Evolutionary conservation across 2,329 filamentous ascomycete genomes (phyloP).

Genomic region (Venturiaceae sp.): DNA sequence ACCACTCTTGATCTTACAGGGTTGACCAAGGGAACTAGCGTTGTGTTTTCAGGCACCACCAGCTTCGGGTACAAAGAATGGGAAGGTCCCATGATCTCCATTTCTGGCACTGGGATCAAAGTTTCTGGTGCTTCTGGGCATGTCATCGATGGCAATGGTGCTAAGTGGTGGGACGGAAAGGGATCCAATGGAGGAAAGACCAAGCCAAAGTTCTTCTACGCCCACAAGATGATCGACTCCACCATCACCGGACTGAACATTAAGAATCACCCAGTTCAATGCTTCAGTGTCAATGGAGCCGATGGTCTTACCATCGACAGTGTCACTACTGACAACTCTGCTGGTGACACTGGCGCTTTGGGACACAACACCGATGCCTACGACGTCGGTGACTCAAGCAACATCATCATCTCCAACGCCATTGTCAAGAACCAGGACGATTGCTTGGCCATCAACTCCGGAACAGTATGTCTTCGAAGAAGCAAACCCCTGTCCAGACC

Average conservation of each 20-base stretch:
- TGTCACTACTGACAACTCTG: slow-evolving; percentile 49
- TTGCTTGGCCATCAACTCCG: slow-evolving; percentile 49
- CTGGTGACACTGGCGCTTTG: slow-evolving; percentile 22
- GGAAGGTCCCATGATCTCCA: slow-evolving; percentile 5
- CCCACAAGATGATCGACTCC: background rate
- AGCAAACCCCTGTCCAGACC: background rate
- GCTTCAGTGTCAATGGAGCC: slow-evolving; percentile 37
- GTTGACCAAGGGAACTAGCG: slow-evolving; percentile 22
- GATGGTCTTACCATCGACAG: slow-evolving; percentile 34
- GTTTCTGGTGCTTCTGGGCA: slow-evolving; percentile 43
- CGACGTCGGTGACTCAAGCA: slow-evolving; percentile 40
- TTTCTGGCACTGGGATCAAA: slow-evolving; percentile 35
- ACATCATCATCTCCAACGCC: slow-evolving; percentile 41
- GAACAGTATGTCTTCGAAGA: slow-evolving; percentile 24
- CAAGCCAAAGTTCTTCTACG: slow-evolving; percentile 10
- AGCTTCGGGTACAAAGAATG: slow-evolving; percentile 7
- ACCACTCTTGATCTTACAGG: slow-evolving; percentile 26
- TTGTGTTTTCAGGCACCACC: slow-evolving; percentile 12
- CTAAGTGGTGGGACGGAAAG: slow-evolving; percentile 40
- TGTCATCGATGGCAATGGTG: slow-evolving; percentile 46
- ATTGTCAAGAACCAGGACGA: slow-evolving; percentile 50
- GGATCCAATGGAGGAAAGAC: slow-evolving; percentile 24
- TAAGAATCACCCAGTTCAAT: slow-evolving; percentile 46
- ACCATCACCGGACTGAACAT: slow-evolving; percentile 40
- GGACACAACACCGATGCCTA: slow-evolving; percentile 48